Evolutionary conservation across 345 rosid species (phyloP).

Genomic region (Salix exigua): DNA sequence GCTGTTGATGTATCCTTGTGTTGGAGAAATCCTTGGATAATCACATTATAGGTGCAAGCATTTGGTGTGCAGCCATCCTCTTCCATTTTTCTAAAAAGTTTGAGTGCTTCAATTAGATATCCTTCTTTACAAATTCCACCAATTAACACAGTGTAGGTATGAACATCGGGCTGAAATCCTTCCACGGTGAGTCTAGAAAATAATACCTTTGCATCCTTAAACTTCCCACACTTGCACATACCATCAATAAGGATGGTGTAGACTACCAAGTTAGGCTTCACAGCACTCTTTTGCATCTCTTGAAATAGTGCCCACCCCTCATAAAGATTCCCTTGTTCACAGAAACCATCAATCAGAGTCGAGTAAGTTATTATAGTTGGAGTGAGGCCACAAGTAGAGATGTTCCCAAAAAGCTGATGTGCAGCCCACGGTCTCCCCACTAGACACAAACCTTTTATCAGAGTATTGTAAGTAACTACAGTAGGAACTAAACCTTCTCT

Average conservation of each 20-base stretch:
- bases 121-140: conserved; percentile 22
- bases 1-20: background rate
- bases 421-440: background rate
- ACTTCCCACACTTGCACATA: background rate
- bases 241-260: background rate
- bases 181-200: conserved; percentile 18
- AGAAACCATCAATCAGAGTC: background rate
- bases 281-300: background rate
- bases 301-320: background rate
- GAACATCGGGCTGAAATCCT: conserved; percentile 28
- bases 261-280: background rate
- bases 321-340: background rate
- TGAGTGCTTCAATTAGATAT: background rate
- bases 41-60: background rate
- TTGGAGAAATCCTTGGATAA: background rate
- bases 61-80: conserved; percentile 1
- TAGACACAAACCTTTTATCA: background rate
- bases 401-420: background rate
- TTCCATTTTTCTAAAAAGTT: background rate
- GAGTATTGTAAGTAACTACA: background rate
- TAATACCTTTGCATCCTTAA: background rate
- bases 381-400: background rate
- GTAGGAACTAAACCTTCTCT: background rate
- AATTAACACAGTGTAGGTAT: conserved; percentile 26
- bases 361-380: background rate